These are phyloP conservation scores for Penicillium sp. DNA, from an alignment of 2,329 filamentous ascomycete genomes.

Conservation along the genomic window DNA sequence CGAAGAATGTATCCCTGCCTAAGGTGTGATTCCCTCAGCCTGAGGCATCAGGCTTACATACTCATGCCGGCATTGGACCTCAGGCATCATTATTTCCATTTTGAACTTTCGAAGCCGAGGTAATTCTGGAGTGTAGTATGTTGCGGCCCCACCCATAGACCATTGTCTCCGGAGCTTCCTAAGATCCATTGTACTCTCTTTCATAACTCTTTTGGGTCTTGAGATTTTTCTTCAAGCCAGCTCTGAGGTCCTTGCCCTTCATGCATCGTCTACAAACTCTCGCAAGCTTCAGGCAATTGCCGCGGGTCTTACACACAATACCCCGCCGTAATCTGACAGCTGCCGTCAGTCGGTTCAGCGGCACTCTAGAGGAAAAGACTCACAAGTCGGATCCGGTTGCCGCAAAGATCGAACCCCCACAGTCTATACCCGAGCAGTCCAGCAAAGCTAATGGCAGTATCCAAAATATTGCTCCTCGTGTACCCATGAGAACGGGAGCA, in stretches of 20 bases:
- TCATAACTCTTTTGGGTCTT: not conserved
- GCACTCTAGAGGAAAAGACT: not conserved
- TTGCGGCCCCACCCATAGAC: not conserved
- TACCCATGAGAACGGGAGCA: not conserved
- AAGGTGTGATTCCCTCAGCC: not conserved
- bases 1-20: not conserved
- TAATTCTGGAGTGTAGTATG: not conserved
- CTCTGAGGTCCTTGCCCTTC: not conserved
- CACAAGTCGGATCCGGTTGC: not conserved
- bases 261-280: conserved; percentile 12
- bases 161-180: not conserved
- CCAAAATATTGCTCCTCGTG: not conserved
- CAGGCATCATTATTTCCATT: not conserved
- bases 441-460: not conserved
- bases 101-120: not conserved
- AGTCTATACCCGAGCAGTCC: not conserved
- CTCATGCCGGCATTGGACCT: not conserved
- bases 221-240: not conserved
- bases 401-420: too few species aligned
- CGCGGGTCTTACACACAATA: conserved; percentile 3
- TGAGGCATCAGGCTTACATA: conserved; percentile 7
- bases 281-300: conserved; percentile 7
- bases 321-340: conserved; percentile 13
- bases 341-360: conserved; percentile 6
- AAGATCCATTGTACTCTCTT: not conserved